Base-by-base conservation (phyloP, 148 eudicot genomes). In the Fallopia convolvulus region DNA sequence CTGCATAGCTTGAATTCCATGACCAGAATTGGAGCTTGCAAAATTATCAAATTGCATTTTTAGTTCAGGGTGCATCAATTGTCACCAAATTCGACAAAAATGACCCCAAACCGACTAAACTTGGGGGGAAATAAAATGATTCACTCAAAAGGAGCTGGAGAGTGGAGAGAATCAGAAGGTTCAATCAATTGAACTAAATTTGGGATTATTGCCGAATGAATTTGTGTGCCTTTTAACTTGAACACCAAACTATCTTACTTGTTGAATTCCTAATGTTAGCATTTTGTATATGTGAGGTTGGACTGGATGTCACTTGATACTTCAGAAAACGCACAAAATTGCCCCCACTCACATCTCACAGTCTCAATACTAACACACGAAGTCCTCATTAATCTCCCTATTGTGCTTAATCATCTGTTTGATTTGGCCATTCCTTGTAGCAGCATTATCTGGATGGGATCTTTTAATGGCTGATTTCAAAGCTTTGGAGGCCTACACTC, bases 371-470 rank as follows among this genome's bases (percentile, higher is more conserved):
- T 1, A 32, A 61, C 26, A 20, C 49, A 32, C 75, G 15, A 48
- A 20, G 3, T 20, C 32, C 32, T 58, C 30, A 23, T 20, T 58
- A 21, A 7, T 58, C 20, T 58, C 65, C 6, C 30, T 58, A 23
- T 21, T 58, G 21, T 63, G 17, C 20, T 40, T 23, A 17, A 56
- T 32, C 49, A 68, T 11, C 49, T 76, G 8, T 7, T 15, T 33
- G 58, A 39, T 56, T 74, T 44, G 65, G 26, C 68, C 21, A 32
- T 72, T 14, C 58, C 72, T 76, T 87, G 74, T 83, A 74, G 82
- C 88, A 95, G 99, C 90, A 75, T 90, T 96, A 77, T 83, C 93
- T 77, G 94, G 97, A 18, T 50, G 84, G 82, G 98, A 96, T 87
- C 80, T 96, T 77, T 76, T 96, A 72, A 39, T 82, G 77, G 98